Base-by-base conservation (phyloP, 164 flowering plant species). In the Amborella trichopoda region DNA sequence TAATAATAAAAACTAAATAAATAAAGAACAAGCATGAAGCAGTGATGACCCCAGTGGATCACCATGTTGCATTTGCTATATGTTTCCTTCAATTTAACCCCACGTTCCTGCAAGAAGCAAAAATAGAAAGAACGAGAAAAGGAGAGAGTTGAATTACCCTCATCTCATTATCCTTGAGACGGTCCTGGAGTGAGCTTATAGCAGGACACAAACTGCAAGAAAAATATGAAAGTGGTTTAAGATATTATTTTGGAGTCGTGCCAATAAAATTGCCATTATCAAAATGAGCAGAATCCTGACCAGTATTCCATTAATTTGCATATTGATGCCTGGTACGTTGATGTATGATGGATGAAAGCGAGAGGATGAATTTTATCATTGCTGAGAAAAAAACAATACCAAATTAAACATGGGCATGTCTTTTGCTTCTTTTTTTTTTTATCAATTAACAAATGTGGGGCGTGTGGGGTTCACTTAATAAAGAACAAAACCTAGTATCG, bases 231-330 rank as follows among this genome's bases (percentile, higher is more conserved):
- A 30, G 43, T 19, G 58, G 45, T 18, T 40, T 6, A 23, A 48
- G 54, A 28, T n/a, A n/a, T n/a, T n/a, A n/a, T n/a, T n/a, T n/a
- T n/a, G 17, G 21, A 38, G 17, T 16, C 2, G 16, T 38, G 11
- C 16, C 14, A 38, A 30, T 9, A 30, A 8, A 30, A 14, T 14
- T 1, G 34, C 34, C 2, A 47, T 6, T 23, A 36, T 5, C 48
- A 17, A 55, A 4, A 28, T 9, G 4, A 39, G 19, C 18, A 1
- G 16, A 18, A 26, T 44, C 54, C 18, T 26, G 25, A 93, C 99
- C 99, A 93, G 60, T 88, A 81, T 61, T 88, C 99, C 59, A 88
- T 88, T 46, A 93, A 63, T 56, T 85, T 93, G 95, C 99, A 93
- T 70, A 88, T 64, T 45, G 96, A 93, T 58, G 96, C 90, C 66